Evolutionary conservation across 192 early-diverging fungal species (phyloP).

Genomic region (Paraglomus brasilianum): DNA sequence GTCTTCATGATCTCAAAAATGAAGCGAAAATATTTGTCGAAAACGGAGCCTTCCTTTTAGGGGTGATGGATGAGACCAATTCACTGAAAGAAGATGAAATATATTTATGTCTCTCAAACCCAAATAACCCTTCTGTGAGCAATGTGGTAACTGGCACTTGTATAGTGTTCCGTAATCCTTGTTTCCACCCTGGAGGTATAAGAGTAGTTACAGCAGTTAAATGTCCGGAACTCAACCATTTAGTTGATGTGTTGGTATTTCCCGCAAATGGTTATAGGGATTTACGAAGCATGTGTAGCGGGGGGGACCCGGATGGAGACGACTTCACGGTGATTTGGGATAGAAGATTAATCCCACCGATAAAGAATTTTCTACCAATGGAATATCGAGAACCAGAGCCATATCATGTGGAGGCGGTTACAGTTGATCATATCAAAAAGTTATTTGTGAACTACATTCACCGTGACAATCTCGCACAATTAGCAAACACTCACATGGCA

Average conservation of each 20-base stretch:
- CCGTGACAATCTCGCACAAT: constrained; percentile 63
- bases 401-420: constrained; percentile 37
- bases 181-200: constrained; percentile 68
- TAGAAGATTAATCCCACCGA: constrained; percentile 42
- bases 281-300: constrained; percentile 73
- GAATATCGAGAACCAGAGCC: constrained; percentile 48
- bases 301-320: constrained; percentile 85
- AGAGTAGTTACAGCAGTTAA: constrained; percentile 58
- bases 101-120: constrained; percentile 48
- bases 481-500: constrained; percentile 69
- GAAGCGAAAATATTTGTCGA: constrained; percentile 55
- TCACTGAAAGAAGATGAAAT: constrained; percentile 46
- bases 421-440: constrained; percentile 47
- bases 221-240: constrained; percentile 42
- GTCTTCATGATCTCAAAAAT: constrained; percentile 49
- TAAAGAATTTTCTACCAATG: constrained; percentile 47
- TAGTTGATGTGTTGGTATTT: constrained; percentile 75
- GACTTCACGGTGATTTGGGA: constrained; percentile 67
- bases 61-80: constrained; percentile 55
- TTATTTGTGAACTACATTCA: constrained; percentile 69
- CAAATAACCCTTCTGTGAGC: constrained; percentile 15
- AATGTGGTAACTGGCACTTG: constrained; percentile 42
- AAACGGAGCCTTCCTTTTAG: constrained; percentile 54
- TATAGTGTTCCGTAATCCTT: constrained; percentile 56
- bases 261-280: constrained; percentile 64